Conservation (phyloP, 2,329 filamentous ascomycete genomes). For the Fusarium sterilihyphosum region DNA sequence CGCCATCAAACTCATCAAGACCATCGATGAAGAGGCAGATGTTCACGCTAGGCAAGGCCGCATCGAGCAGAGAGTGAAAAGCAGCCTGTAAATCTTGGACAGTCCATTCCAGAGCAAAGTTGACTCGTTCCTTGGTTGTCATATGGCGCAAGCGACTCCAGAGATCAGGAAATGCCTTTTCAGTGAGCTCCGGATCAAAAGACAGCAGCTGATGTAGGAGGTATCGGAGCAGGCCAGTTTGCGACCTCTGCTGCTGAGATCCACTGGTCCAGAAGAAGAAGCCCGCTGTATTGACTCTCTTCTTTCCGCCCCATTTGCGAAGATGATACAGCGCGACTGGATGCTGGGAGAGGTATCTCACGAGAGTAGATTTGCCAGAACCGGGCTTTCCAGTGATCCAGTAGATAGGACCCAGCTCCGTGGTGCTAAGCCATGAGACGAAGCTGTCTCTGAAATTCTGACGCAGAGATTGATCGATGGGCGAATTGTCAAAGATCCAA, state of each 20-base stretch:
- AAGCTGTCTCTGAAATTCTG: background rate
- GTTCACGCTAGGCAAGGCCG: background rate
- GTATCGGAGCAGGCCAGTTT: conserved; percentile 49
- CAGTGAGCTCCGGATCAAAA: background rate
- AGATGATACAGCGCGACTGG: conserved; percentile 18
- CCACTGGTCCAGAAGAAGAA: conserved; percentile 60
- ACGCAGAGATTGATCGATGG: background rate
- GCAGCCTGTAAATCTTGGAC: background rate
- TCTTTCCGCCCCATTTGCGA: conserved; percentile 40
- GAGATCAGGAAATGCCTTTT: background rate
- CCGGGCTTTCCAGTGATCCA: conserved; percentile 45
- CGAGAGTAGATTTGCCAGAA: conserved; percentile 58
- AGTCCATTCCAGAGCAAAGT: conserved; percentile 5
- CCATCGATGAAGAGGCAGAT: conserved; percentile 48
- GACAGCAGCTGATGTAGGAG: conserved; percentile 50
- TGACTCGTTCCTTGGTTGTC: conserved; percentile 10
- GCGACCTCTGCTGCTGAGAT: conserved; percentile 49
- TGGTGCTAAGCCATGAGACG: background rate
- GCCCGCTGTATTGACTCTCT: conserved; percentile 46
- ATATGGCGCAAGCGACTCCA: background rate
- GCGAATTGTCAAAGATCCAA: conserved; percentile 47
- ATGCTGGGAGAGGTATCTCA: conserved; percentile 50
- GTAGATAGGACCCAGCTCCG: background rate
- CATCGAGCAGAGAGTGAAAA: background rate
- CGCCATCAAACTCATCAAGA: conserved; percentile 48